Base-by-base conservation (phyloP, 768 basidiomycete genomes). In the Lenzites betulinus region DNA sequence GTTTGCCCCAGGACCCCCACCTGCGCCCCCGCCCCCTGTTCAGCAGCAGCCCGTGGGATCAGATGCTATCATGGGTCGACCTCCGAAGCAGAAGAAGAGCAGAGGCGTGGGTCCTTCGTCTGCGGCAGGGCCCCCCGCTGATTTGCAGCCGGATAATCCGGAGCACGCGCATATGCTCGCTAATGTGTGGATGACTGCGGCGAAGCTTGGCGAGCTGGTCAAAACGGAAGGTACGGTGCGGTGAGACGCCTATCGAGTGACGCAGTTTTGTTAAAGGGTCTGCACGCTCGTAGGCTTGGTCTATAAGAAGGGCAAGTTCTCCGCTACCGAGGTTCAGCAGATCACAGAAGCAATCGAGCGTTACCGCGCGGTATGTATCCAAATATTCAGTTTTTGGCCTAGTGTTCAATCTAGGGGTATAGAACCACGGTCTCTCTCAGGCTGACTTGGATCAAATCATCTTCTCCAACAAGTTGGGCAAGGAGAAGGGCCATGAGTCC, bases 281-380 rank as follows among this genome's bases (percentile, higher is more conserved):
- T 23, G 39, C 57, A 44, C 26, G 2, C 41, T 39, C 1, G 46
- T 23, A 93, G 91, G 90, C 33, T 81, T 93, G n/a, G 81, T 90
- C 2, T 93, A 91, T 72, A 92, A 88, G 75, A 92, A 92, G 73
- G 92, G 92, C 15, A 93, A 91, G 69, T 94, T 94, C 67, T 92
- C 90, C 25, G 83, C 87, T 0, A 85, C 85, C 42, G 92, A 94
- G 68, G 88, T 86, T 58, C 79, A 84, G 25, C 86, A 87, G 62
- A 72, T 93, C 1, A 79, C 75, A 63, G 71, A 73, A 15, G 91
- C 90, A 7, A 85, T 93, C 36, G 84, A 88, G 57, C 72, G 75
- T 9, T 92, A 86, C 69, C 80, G 81, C 54, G 66, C 72, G 20
- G 90, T 89, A 66, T 49, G 86, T 76, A 20, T 56, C 22, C 13